Evolutionary conservation across 179 eudicot genomes (phyloP).

Genomic region (Monotropa hypopitys): DNA sequence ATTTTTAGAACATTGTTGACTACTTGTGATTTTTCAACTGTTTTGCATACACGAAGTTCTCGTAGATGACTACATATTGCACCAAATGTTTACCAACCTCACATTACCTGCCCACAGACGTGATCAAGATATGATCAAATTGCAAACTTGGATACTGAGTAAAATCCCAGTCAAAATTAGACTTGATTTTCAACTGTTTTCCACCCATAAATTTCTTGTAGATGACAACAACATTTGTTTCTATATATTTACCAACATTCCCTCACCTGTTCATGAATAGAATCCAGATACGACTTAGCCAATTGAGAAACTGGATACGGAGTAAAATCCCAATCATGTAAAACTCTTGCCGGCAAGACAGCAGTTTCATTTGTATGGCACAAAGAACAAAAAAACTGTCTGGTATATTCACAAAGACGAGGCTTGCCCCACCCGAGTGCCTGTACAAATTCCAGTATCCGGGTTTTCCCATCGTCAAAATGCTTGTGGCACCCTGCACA

Average conservation of each 20-base stretch:
- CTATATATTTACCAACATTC: not conserved
- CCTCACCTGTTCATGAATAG: slow-evolving; percentile 71
- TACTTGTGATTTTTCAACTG: not conserved
- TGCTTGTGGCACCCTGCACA: slow-evolving; percentile 85
- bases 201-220: not conserved
- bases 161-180: too few relatives aligned
- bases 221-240: not conserved
- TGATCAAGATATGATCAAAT: too few relatives aligned
- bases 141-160: too few relatives aligned
- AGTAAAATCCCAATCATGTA: slow-evolving; percentile 91
- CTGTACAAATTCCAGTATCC: slow-evolving; percentile 52
- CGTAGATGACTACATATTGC: too few relatives aligned
- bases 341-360: slow-evolving; percentile 84
- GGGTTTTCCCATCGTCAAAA: slow-evolving; percentile 72
- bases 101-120: too few relatives aligned
- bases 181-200: too few relatives aligned
- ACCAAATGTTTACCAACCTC: not conserved
- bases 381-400: slow-evolving; percentile 79
- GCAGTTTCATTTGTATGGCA: slow-evolving; percentile 80
- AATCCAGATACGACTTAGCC: slow-evolving; percentile 84
- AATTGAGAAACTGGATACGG: slow-evolving; percentile 75
- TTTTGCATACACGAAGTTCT: not conserved
- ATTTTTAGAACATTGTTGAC: too few relatives aligned
- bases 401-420: slow-evolving; percentile 84
- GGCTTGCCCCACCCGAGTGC: slow-evolving; percentile 91